Base-by-base conservation (phyloP, 805 yeast species). In the Kregervanrija fluxuum region DNA sequence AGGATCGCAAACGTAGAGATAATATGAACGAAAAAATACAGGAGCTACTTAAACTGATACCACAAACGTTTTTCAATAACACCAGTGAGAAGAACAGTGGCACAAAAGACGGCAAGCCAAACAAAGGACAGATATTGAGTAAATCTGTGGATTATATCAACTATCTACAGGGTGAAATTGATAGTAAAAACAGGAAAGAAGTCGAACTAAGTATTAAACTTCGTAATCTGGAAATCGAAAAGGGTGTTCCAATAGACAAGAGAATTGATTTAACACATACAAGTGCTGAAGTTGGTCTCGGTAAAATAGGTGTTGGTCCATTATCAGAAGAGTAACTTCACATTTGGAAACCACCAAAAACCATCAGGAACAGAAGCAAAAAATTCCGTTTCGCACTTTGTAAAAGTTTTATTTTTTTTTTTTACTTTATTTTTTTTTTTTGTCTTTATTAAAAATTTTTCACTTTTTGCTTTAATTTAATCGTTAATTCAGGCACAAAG, bases 221-320 rank as follows among this genome's bases (percentile, higher is more conserved):
- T 51, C 76, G 79, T 56, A 73, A 70, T 33, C 61, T 83, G 47
- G 74, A 79, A 50, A 68, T 67, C 38, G 55, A 65, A 13, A 68
- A 69, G 28, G 69, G 70, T 50, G 58, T 69, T 31, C 71, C 70
- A 11, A 59, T 71, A 22, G 59, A 68, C 48, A 51, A 58, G 48
- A 48, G 60, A 53, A 51, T 68, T 46, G 65, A 75, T 57, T 62
- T 79, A 53, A 60, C 75, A 56, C 67, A 81, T 52, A 86, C 95
- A 2, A 80, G 88, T 58, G 96, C 95, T 0, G 95, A 86, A 57
- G 64, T 73, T 22, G 87, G 85, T 2, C 66, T 87, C 45, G 80
- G 88, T 0, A 76, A 77, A 53, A 82, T 85, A 40, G 95, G 96
- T 1, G 93, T 85, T 8, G 95, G 95, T 2, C 90, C 91, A 1